These are phyloP conservation scores for Xylariales sp. DNA, from an alignment of 2,329 filamentous ascomycete species.

Conservation along the genomic window DNA sequence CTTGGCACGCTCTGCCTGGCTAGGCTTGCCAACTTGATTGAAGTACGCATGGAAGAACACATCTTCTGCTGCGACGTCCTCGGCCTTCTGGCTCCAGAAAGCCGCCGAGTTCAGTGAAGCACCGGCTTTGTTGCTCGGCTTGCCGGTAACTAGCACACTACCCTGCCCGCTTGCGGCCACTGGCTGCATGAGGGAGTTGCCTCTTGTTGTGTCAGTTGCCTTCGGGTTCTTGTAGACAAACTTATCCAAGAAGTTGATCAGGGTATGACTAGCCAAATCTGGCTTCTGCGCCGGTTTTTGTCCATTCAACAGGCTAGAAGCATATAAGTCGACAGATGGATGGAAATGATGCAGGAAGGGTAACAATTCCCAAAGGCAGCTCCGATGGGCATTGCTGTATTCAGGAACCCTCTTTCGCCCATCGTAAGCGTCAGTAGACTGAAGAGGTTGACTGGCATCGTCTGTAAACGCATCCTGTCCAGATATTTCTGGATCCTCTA, in stretches of 20 bases:
- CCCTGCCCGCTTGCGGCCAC: constrained; percentile 53
- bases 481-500: constrained; percentile 51
- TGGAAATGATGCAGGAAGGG: constrained; percentile 83
- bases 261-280: constrained; percentile 81
- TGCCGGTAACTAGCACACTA: constrained; percentile 53
- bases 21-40: constrained; percentile 61
- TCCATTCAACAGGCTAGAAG: constrained; percentile 63
- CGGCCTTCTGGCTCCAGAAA: constrained; percentile 89
- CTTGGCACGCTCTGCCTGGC: constrained; percentile 50
- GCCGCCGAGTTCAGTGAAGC: constrained; percentile 71
- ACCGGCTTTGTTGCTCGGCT: constrained; percentile 31
- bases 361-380: constrained; percentile 89
- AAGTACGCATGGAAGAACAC: constrained; percentile 99
- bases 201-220: constrained; percentile 60
- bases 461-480: constrained; percentile 33
- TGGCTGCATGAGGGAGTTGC: constrained; percentile 95
- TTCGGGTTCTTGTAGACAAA: constrained; percentile 98
- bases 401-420: constrained; percentile 87
- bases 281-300: constrained; percentile 78
- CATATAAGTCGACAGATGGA: constrained; percentile 84
- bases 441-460: constrained; percentile 14
- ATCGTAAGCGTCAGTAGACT: constrained; percentile 58
- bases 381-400: constrained; percentile 87
- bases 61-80: constrained; percentile 84
- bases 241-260: constrained; percentile 94